A percentile compares a stretch with the other conserved stretches of the same genome.
Conservation (phyloP, 2,329 filamentous ascomycete species). For the Elsinoe necatrix region DNA sequence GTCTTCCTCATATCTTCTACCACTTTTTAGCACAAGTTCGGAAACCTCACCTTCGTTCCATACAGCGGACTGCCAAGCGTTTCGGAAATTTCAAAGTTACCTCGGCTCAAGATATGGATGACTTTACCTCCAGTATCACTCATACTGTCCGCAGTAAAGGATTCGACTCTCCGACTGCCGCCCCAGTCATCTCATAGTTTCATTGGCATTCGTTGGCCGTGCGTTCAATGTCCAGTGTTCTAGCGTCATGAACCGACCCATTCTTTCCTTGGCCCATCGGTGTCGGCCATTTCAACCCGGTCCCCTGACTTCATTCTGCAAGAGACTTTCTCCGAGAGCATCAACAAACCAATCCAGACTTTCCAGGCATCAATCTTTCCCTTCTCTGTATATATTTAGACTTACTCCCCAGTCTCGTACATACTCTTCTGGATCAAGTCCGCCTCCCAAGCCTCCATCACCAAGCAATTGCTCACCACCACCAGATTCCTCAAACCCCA, state of each 20-base stretch:
- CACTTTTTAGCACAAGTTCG: not conserved
- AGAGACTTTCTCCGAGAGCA: not conserved
- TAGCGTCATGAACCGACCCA: constrained; percentile 13
- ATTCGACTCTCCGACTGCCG: not conserved
- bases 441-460: not conserved
- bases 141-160: not conserved
- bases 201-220: not conserved
- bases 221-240: constrained; percentile 4
- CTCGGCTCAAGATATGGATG: not conserved
- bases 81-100: not conserved
- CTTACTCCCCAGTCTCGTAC: not conserved
- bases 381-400: constrained; percentile 12
- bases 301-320: constrained; percentile 8
- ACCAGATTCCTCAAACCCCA: not conserved
- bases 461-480: not conserved
- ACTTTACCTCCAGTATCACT: not conserved
- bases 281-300: constrained; percentile 4
- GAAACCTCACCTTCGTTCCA: no score
- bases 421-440: constrained; percentile 2
- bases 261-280: constrained; percentile 5
- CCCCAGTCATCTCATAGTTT: constrained; percentile 4
- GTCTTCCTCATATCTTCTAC: no score
- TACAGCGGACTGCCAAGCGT: not conserved
- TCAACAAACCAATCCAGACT: not conserved
- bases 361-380: constrained; percentile 1